phyloP scores from a whole-genome alignment of 78 protist species.

The Tieghemostelium lacteum region DNA sequence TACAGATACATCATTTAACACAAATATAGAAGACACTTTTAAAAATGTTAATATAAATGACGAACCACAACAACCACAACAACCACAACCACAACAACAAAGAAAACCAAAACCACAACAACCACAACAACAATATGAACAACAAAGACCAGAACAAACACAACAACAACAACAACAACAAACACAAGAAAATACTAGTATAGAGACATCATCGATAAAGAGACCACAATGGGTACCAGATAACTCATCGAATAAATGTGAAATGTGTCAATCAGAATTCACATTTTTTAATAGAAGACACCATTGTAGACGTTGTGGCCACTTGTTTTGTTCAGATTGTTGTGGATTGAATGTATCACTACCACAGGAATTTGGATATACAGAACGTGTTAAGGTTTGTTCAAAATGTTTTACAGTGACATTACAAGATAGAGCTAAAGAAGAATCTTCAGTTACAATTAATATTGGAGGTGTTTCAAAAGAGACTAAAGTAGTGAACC shows the following conservation, averaged over 20 bases:
- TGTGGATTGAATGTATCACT: conserved; percentile 61
- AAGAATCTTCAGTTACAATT: conserved; percentile 52
- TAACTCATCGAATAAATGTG: conserved; percentile 33
- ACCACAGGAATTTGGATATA: conserved; percentile 69
- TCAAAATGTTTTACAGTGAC: conserved; percentile 65
- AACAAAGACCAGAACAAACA: neutral
- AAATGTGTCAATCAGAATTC: conserved; percentile 33
- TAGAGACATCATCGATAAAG: conserved; percentile 7
- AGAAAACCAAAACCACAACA: conserved; percentile 10
- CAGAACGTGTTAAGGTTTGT: conserved; percentile 62
- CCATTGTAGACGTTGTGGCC: conserved; percentile 79
- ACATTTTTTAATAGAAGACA: conserved; percentile 73
- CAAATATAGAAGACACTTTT: too few species aligned
- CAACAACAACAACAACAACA: conserved; percentile 18
- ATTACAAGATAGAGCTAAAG: conserved; percentile 51
- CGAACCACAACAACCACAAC: neutral
- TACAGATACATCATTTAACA: too few species aligned
- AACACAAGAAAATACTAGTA: neutral
- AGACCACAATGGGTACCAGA: conserved; percentile 69
- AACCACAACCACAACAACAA: conserved; percentile 27
- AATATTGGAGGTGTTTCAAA: conserved; percentile 72
- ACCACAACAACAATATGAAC: neutral
- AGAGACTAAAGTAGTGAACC: conserved; percentile 58
- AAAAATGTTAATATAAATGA: too few species aligned
- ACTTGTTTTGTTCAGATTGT: conserved; percentile 67